These are phyloP conservation scores for Fusarium sp. DNA, from an alignment of 2,329 filamentous ascomycete genomes.

Conservation along the genomic window DNA sequence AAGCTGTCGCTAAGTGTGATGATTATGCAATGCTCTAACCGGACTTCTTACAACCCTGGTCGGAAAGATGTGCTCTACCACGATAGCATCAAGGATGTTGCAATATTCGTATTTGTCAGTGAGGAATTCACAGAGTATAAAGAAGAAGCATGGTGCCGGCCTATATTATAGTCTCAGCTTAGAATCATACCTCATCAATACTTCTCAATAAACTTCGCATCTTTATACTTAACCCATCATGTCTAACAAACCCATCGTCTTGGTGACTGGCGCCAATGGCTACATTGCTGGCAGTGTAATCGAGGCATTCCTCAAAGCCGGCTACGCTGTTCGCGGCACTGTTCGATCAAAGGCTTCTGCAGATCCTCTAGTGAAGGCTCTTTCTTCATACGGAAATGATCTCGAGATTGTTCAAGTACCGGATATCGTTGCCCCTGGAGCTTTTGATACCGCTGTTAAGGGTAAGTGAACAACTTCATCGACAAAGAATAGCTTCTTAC, in stretches of 20 bases:
- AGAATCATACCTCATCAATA: not conserved
- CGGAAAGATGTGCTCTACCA: not conserved
- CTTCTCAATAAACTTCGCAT: too few species aligned
- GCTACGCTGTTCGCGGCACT: slow-evolving; percentile 55
- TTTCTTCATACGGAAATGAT: slow-evolving; percentile 39
- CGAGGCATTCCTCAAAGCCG: slow-evolving; percentile 52
- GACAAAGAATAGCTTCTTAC: not conserved
- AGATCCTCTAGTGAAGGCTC: slow-evolving; percentile 27
- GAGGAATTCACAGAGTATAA: not conserved
- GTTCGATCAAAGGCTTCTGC: slow-evolving; percentile 49
- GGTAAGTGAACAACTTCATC: slow-evolving; percentile 23
- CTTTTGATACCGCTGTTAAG: slow-evolving; percentile 53
- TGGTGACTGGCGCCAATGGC: slow-evolving; percentile 56
- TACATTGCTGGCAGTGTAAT: slow-evolving; percentile 55
- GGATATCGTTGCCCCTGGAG: slow-evolving; percentile 50
- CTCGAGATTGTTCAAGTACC: slow-evolving; percentile 48
- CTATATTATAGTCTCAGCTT: not conserved
- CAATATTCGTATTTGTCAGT: not conserved
- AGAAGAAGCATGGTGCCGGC: not conserved
- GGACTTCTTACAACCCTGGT: not conserved
- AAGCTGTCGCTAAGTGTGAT: not conserved
- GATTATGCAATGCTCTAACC: not conserved
- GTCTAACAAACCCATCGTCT: slow-evolving; percentile 44
- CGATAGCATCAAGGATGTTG: not conserved
- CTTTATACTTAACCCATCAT: slow-evolving; percentile 17